These are phyloP conservation scores for Arctostaphylos glauca DNA, from an alignment of 148 eudicot genomes.

Conservation along the genomic window DNA sequence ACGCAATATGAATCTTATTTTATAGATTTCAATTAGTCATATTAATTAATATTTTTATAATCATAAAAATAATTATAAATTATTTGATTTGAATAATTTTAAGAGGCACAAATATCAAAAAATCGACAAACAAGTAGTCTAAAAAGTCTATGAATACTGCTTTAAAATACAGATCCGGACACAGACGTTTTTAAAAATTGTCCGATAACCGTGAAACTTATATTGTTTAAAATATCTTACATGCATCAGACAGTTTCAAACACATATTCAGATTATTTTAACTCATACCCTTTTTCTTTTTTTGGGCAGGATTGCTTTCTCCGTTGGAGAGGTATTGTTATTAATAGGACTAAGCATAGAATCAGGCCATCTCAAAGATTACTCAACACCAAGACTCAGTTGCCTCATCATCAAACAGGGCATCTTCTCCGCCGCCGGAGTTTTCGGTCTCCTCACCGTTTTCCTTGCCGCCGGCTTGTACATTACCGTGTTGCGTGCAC, in stretches of 20 bases:
- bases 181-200: background rate
- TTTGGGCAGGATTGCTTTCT: slow-evolving; percentile 54
- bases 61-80: too few relatives aligned
- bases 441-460: slow-evolving; percentile 58
- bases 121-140: too few relatives aligned
- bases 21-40: too few relatives aligned
- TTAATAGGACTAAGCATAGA: slow-evolving; percentile 80
- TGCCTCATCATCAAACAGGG: slow-evolving; percentile 61
- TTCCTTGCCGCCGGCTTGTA: slow-evolving; percentile 69
- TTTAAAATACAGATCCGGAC: too few relatives aligned
- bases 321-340: slow-evolving; percentile 71
- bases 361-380: slow-evolving; percentile 78
- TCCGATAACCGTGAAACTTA: background rate
- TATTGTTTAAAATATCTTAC: background rate
- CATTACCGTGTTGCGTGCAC: slow-evolving; percentile 52
- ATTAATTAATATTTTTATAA: too few relatives aligned
- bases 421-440: slow-evolving; percentile 70
- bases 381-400: slow-evolving; percentile 49
- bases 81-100: too few relatives aligned
- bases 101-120: too few relatives aligned
- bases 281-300: background rate
- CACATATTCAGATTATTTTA: too few relatives aligned
- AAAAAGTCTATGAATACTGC: too few relatives aligned
- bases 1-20: too few relatives aligned
- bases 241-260: background rate